These are phyloP conservation scores for Debaryomyces castellii DNA, from an alignment of 805 yeast genomes.

Conservation along the genomic window DNA sequence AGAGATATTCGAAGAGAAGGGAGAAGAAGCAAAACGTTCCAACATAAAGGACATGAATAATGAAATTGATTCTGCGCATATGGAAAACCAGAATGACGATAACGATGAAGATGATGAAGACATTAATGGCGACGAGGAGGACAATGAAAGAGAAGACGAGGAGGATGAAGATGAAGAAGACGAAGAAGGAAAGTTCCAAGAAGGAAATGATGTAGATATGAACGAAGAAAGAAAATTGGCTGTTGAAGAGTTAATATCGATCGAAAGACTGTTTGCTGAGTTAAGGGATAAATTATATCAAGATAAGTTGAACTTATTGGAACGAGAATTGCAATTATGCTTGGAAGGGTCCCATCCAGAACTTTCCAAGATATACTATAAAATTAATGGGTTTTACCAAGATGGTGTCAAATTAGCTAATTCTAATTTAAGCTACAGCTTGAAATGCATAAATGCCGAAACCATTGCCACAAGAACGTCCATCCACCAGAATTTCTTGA, in stretches of 20 bases:
- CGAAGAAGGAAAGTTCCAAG: slow-evolving; percentile 11
- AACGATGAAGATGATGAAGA: slow-evolving; percentile 16
- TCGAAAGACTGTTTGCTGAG: slow-evolving; percentile 84
- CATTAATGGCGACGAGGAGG: slow-evolving; percentile 11
- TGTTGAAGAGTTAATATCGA: slow-evolving; percentile 67
- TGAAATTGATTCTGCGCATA: slow-evolving; percentile 16
- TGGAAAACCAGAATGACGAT: slow-evolving; percentile 19
- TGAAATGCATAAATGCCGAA: slow-evolving; percentile 75
- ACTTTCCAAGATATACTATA: slow-evolving; percentile 64
- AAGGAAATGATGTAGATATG: slow-evolving; percentile 19
- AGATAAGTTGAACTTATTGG: slow-evolving; percentile 73
- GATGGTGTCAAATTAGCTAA: slow-evolving; percentile 54
- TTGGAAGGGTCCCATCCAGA: slow-evolving; percentile 91
- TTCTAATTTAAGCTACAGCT: slow-evolving; percentile 52
- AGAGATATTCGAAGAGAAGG: slow-evolving; percentile 18
- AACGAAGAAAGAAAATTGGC: slow-evolving; percentile 59
- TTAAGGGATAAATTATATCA: slow-evolving; percentile 82
- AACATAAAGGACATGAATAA: slow-evolving; percentile 5
- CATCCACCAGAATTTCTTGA: slow-evolving; percentile 80
- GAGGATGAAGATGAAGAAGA: slow-evolving; percentile 11
- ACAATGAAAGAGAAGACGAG: slow-evolving; percentile 11
- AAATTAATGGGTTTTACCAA: slow-evolving; percentile 73
- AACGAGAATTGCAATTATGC: slow-evolving; percentile 85
- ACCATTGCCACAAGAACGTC: slow-evolving; percentile 76
- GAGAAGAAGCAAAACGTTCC: slow-evolving; percentile 12